Base-by-base conservation (phyloP, 352 stramenopile genomes). In the Phytopythium montanum region DNA sequence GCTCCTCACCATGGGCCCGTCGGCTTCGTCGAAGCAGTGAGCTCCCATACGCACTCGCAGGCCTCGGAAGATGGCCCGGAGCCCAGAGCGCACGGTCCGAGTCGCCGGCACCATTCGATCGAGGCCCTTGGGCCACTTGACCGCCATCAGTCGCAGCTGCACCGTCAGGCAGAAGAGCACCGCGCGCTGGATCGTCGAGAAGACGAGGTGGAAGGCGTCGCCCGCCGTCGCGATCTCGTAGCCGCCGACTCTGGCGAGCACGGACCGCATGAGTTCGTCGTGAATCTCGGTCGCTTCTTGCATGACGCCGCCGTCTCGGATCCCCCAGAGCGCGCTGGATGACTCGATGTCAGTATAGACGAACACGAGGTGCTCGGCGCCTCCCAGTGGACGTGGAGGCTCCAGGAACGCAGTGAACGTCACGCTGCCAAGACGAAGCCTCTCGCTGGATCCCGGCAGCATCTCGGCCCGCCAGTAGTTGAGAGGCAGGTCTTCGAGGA, bases 281-380 rank as follows among this genome's bases (percentile, higher is more conserved):
- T 94, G 85, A 13, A 90, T 69, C 33, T 73, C 81, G 51, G 90
- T 80, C 1, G 85, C 85, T 29, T 86, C 70, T 3, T 70, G 62
- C 81, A 94, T 92, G 0, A 74, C 68, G 3, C 76, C 64, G 8
- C 67, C 73, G 0, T 70, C 56, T 12, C 73, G 65, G 1, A 49
- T 68, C 13, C 77, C 69, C 85, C 85, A 94, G 26, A 94, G 67
- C 23, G 64, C 66, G 45, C 76, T 94, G 16, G 82, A 92, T 33
- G 72, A 80, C 77, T 94, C 79, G 56, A 94, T 92, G 61, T 94
- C 85, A 0, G 85, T 94, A 18, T 68, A 84, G n/a, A 94, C 82
- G 60, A 94, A 94, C 29, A 94, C 69, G 1, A 81, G 85, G 12
- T 68, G 64, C 13, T 56, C 49, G 6, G 41, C 38, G 5, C 51